Conservation (phyloP, 352 stramenopile species). For the Phytophthora citrophthora region DNA sequence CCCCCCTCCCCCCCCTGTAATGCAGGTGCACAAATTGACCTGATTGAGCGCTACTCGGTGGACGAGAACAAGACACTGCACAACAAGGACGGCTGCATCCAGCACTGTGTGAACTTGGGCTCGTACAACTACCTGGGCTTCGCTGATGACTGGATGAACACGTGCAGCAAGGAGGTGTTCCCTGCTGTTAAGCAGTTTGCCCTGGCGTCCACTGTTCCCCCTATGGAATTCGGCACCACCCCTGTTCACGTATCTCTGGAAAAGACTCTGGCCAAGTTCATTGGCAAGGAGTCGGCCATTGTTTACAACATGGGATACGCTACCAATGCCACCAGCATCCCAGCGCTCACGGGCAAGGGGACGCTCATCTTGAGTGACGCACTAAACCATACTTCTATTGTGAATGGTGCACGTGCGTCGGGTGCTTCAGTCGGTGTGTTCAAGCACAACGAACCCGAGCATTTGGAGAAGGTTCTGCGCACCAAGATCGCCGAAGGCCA, state of each 20-base stretch:
- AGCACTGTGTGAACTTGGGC: constrained; percentile 96
- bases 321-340: constrained; percentile 98
- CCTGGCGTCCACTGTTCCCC: constrained; percentile 71
- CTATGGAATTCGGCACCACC: constrained; percentile 90
- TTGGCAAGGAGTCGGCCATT: constrained; percentile 96
- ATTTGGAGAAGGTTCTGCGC: constrained; percentile 92
- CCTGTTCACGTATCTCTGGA: constrained; percentile 95
- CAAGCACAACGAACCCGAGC: constrained; percentile 95
- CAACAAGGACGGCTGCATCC: constrained; percentile 68
- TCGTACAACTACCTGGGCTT: constrained; percentile 99
- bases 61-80: constrained; percentile 87
- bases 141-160: constrained; percentile 98
- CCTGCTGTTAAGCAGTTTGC: constrained; percentile 86
- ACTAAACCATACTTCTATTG: constrained; percentile 99
- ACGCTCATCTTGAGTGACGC: constrained; percentile 97
- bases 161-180: constrained; percentile 94
- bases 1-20: too few relatives aligned
- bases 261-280: constrained; percentile 92
- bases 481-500: constrained; percentile 82
- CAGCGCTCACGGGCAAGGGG: constrained; percentile 93
- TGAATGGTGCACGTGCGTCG: constrained; percentile 95
- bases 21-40: constrained; percentile 89
- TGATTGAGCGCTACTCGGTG: constrained; percentile 93
- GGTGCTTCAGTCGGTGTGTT: constrained; percentile 96
- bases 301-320: constrained; percentile 99